Base-by-base conservation (phyloP, 257 asterid genomes). In the Prunella vulgaris region DNA sequence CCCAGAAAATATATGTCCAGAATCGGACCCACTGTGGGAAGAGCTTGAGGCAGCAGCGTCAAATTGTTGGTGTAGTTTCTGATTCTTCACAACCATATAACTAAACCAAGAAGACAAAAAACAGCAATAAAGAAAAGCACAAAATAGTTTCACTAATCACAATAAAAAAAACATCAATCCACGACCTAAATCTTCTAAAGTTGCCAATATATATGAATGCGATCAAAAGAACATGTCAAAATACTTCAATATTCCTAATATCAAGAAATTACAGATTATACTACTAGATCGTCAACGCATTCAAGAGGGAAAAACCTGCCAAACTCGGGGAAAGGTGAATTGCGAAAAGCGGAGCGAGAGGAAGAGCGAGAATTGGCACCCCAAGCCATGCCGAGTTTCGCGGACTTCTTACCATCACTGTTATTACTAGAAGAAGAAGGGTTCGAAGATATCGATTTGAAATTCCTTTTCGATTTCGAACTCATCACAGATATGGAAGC, bases 61-160 rank as follows among this genome's bases (percentile, higher is more conserved):
- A 76, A 88, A 93, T 75, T 93, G 97, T 56, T 90, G 82, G 37
- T 84, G 95, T 42, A 93, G 87, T 72, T 93, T 93, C 83, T 82
- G 86, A 79, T 93, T 93, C 96, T 93, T 93, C 85, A 82, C 82
- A 51, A 22, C 85, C 99, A 90, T 90, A 85, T 93, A 93, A 85
- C 99, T 93, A 72, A 85, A 80, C 30, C 81, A 80, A 51, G 69
- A 60, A 72, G 14, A 27, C 72, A 76, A n/a, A 80, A 76, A 60
- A 56, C 76, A 69, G 40, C 64, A 63, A 59, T 12, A 48, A 48
- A 56, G 53, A 49, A 66, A 42, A 74, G 18, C 40, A 73, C 48
- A 12, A 28, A 63, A 28, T 8, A 25, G 24, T 5, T 62, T 38
- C 12, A 42, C 22, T 18, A 66, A 8, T 38, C 14, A 67, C 60